A percentile compares a stretch with the other conserved stretches of the same genome.
Conservation (phyloP, 129 eudicot species). For the Helichrysum umbraculigerum region DNA sequence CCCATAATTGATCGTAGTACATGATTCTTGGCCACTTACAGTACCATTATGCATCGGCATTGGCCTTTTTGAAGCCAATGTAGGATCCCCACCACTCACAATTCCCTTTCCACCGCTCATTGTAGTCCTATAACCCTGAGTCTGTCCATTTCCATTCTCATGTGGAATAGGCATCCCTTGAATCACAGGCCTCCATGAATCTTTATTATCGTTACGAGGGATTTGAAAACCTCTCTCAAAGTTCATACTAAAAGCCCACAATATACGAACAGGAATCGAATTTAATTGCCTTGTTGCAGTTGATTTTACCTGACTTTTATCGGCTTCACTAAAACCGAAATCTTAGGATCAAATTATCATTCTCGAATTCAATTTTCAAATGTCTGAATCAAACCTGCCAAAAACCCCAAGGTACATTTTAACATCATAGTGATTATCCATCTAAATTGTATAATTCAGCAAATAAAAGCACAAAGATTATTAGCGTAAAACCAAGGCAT, state of each 20-base stretch:
- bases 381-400: conserved; percentile 32
- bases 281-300: not conserved
- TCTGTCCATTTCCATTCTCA: conserved; percentile 17
- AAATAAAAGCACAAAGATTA: not conserved
- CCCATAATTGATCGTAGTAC: not conserved
- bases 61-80: conserved; percentile 5
- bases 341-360: not conserved
- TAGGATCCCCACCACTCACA: conserved; percentile 16
- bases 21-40: not conserved
- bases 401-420: conserved; percentile 8
- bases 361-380: conserved; percentile 10
- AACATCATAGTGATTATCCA: conserved; percentile 8
- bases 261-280: not conserved
- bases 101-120: not conserved
- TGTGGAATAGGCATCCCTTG: conserved; percentile 17
- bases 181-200: conserved; percentile 25
- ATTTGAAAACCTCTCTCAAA: conserved; percentile 42
- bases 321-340: not conserved
- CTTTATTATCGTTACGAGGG: conserved; percentile 14
- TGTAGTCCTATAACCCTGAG: conserved; percentile 11
- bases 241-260: conserved; percentile 36
- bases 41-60: not conserved
- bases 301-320: not conserved
- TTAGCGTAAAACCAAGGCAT: not conserved
- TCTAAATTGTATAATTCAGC: conserved; percentile 12